Percentiles rank a stretch among this genome's conserved stretches.
These are phyloP conservation scores for Linnemannia zychae DNA, from an alignment of 192 early-diverging fungal species.

Conservation along the genomic window DNA sequence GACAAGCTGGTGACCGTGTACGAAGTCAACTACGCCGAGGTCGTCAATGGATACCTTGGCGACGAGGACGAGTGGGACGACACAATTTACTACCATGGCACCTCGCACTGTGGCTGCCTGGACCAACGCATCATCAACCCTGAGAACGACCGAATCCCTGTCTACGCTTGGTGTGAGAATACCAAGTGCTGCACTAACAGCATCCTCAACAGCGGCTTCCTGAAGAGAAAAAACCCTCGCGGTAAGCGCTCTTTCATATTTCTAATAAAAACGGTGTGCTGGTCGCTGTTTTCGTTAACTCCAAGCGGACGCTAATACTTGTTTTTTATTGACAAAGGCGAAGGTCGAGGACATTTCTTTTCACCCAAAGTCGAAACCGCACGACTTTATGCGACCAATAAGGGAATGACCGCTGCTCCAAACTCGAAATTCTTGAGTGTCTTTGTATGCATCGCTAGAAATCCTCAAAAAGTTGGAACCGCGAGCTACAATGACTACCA, in stretches of 20 bases:
- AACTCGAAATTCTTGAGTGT: neutral
- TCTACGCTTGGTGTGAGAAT: neutral
- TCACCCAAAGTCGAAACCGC: neutral
- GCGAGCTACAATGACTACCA: neutral
- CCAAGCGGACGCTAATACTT: neutral
- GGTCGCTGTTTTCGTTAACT: no score
- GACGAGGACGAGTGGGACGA: neutral
- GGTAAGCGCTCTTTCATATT: neutral
- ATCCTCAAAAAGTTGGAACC: neutral
- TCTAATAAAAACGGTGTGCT: neutral
- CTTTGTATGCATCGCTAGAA: neutral
- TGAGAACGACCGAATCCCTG: neutral
- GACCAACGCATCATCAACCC: neutral
- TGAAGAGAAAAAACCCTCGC: neutral
- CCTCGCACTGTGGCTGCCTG: neutral
- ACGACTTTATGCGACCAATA: neutral
- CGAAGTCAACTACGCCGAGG: neutral
- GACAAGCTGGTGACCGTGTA: neutral
- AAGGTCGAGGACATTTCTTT: neutral
- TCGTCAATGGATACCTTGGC: neutral
- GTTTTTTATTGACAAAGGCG: neutral
- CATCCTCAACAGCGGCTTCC: neutral
- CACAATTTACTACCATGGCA: neutral
- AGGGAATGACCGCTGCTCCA: neutral
- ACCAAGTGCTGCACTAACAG: neutral